These are phyloP conservation scores for Jackrogersella multiformis DNA, from an alignment of 495 filamentous ascomycete species.

Conservation along the genomic window DNA sequence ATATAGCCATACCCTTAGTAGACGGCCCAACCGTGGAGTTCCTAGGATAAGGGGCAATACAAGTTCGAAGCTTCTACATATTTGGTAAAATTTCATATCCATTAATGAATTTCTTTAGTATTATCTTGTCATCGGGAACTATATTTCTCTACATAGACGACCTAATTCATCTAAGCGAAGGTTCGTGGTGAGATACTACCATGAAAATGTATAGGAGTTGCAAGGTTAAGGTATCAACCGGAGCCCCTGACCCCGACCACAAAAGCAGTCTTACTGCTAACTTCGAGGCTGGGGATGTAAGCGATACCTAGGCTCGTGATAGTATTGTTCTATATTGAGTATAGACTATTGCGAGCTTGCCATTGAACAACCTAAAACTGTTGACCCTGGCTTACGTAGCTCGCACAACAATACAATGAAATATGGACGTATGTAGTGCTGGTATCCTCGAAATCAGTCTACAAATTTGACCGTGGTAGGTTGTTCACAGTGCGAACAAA, in stretches of 20 bases:
- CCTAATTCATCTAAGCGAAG: not conserved
- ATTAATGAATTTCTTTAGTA: not conserved
- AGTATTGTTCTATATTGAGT: not conserved
- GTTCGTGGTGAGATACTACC: not conserved
- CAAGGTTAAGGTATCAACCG: not conserved
- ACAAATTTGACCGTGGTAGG: not conserved
- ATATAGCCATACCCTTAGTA: not conserved
- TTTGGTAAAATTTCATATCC: not conserved
- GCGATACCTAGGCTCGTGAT: not conserved
- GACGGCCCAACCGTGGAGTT: not conserved
- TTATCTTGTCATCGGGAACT: not conserved
- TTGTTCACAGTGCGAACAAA: conserved; percentile 5
- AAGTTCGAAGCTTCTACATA: not conserved
- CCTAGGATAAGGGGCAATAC: not conserved
- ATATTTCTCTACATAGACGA: not conserved
- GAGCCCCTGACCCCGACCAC: not conserved
- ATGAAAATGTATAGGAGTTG: not conserved
- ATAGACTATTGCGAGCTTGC: not conserved
- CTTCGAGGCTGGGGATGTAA: not conserved
- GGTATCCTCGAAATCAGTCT: conserved; percentile 3
- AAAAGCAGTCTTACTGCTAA: not conserved
- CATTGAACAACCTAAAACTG: not conserved
- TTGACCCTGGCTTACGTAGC: not conserved
- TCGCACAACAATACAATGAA: not conserved
- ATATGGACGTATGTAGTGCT: not conserved